Evolutionary conservation across 306 rosid species (phyloP).

Genomic region (Cicer chorassanicum): DNA sequence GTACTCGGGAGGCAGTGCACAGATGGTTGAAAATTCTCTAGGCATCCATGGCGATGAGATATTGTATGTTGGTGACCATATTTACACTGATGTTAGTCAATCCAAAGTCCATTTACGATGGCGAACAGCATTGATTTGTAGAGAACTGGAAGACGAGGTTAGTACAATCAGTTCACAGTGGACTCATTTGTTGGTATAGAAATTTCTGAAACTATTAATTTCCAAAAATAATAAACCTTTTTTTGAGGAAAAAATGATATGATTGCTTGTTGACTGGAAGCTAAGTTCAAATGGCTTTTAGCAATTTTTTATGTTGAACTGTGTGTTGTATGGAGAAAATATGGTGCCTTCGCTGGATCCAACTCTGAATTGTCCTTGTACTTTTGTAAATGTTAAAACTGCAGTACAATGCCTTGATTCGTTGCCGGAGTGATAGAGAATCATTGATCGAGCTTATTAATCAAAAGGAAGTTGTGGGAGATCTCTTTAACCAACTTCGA

Average conservation of each 20-base stretch:
- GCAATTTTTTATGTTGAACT: constrained; percentile 29
- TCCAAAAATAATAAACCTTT: background rate
- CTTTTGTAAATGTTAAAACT: constrained; percentile 49
- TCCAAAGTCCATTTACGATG: constrained; percentile 95
- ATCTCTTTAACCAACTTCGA: constrained; percentile 95
- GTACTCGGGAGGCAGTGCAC: constrained; percentile 98
- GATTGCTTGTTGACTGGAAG: constrained; percentile 21
- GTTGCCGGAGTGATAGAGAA: constrained; percentile 66
- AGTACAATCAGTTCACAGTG: constrained; percentile 35
- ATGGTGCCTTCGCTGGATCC: constrained; percentile 32
- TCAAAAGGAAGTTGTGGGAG: constrained; percentile 93
- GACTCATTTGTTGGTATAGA: constrained; percentile 18
- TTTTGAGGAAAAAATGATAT: background rate
- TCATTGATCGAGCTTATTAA: constrained; percentile 82
- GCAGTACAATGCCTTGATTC: constrained; percentile 87
- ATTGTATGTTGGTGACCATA: constrained; percentile 96
- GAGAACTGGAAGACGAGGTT: constrained; percentile 98
- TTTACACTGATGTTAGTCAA: constrained; percentile 95
- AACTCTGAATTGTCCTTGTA: constrained; percentile 38
- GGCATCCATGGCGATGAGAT: constrained; percentile 93
- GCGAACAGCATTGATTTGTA: constrained; percentile 93
- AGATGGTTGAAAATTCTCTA: constrained; percentile 89
- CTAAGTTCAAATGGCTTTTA: constrained; percentile 11
- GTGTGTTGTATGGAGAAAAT: constrained; percentile 23
- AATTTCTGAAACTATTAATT: constrained; percentile 17